Conservation (phyloP, 1,284 basidiomycete species). For the Macrocybe sp. region DNA sequence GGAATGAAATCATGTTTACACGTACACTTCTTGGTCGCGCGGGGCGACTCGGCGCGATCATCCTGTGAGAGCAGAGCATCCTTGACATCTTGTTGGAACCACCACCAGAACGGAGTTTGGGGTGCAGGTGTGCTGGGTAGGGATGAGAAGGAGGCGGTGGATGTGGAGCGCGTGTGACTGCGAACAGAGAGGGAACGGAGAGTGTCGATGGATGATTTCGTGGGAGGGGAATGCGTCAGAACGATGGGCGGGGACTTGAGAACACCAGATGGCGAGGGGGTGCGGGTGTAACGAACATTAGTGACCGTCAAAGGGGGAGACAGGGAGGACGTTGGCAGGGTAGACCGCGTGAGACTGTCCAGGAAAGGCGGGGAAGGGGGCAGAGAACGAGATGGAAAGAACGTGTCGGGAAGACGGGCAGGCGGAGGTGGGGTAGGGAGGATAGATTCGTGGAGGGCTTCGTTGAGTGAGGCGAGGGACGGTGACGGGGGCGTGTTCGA, state of each 20-base stretch:
- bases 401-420: constrained; percentile 40
- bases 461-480: constrained; percentile 28
- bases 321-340: constrained; percentile 61
- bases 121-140: constrained; percentile 14
- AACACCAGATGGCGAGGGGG: constrained; percentile 11
- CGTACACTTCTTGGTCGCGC: constrained; percentile 69
- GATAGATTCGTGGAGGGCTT: constrained; percentile 37
- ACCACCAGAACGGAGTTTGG: constrained; percentile 37
- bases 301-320: constrained; percentile 29
- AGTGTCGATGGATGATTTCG: constrained; percentile 54
- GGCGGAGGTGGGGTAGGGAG: constrained; percentile 35
- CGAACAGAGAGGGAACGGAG: constrained; percentile 50
- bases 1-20: constrained; percentile 11
- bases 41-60: constrained; percentile 48
- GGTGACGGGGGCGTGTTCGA: constrained; percentile 22
- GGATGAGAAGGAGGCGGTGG: constrained; percentile 18
- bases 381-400: constrained; percentile 26
- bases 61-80: constrained; percentile 50
- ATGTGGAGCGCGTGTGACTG: constrained; percentile 29
- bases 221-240: constrained; percentile 32
- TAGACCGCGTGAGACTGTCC: constrained; percentile 54
- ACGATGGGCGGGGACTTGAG: constrained; percentile 25
- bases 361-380: constrained; percentile 53
- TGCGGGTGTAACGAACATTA: constrained; percentile 11
- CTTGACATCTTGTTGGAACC: constrained; percentile 50